Percentiles rank a stretch among this genome's conserved stretches.
Conservation (phyloP, 2,329 filamentous ascomycete genomes). For the Ophiocordyceps polyrhachis-furcata region DNA sequence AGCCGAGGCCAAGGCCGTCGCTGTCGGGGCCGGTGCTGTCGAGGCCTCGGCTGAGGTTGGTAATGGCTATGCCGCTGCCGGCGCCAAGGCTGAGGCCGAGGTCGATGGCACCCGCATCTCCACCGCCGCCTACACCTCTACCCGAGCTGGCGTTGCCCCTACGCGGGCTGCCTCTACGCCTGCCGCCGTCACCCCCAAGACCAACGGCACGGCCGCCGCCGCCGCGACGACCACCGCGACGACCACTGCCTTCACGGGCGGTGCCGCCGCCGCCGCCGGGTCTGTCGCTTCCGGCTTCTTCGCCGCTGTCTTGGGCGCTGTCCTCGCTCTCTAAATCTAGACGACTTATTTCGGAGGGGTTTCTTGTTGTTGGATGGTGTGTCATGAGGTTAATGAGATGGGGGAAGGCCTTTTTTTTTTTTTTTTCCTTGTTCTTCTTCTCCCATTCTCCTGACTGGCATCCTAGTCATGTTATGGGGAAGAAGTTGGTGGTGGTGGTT, state of each 20-base stretch:
- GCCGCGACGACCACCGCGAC: background rate
- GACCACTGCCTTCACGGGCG: background rate
- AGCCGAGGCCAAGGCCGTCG: background rate
- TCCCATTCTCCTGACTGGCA: background rate
- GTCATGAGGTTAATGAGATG: background rate
- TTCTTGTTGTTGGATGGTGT: background rate
- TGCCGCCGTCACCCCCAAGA: background rate
- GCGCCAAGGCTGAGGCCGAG: background rate
- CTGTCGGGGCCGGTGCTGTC: too few species aligned
- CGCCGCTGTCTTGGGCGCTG: background rate
- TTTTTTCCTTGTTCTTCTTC: background rate
- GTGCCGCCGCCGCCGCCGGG: background rate
- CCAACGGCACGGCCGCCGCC: background rate
- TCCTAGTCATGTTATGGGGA: background rate
- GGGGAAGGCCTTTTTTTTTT: background rate
- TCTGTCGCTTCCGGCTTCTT: constrained; percentile 6
- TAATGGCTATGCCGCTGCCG: background rate
- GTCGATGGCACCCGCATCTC: background rate
- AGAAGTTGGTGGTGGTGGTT: background rate
- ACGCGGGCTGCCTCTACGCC: background rate
- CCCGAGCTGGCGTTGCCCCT: background rate
- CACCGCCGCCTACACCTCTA: background rate
- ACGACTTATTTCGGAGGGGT: background rate
- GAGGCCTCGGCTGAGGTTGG: background rate
- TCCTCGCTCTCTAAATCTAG: background rate